These are phyloP conservation scores for Russula griseocarnosa DNA, from an alignment of 768 basidiomycete genomes.

Conservation along the genomic window DNA sequence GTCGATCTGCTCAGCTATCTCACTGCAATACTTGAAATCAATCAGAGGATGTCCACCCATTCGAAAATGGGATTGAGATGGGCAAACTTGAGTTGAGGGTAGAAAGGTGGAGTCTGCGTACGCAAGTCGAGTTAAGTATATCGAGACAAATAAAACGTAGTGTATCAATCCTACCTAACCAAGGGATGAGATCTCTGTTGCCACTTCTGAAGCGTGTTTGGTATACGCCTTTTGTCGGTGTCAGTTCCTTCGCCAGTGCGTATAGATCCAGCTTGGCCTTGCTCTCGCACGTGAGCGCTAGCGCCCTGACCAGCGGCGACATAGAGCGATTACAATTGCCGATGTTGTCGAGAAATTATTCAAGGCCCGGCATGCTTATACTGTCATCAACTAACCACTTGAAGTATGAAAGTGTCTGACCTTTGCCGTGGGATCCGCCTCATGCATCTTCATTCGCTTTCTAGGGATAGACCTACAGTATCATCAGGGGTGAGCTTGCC, in stretches of 20 bases:
- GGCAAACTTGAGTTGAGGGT: slow-evolving; percentile 6
- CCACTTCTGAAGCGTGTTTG: neutral
- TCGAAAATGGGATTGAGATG: slow-evolving; percentile 6
- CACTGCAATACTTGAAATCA: slow-evolving; percentile 6
- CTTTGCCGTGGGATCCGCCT: slow-evolving; percentile 17
- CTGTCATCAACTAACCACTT: neutral
- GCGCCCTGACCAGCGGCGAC: neutral
- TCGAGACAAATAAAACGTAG: neutral
- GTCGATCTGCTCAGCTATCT: slow-evolving; percentile 16
- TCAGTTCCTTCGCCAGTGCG: too few relatives aligned
- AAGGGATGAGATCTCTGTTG: slow-evolving; percentile 11
- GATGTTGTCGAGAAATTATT: slow-evolving; percentile 16
- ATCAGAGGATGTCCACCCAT: slow-evolving; percentile 10
- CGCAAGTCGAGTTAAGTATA: neutral
- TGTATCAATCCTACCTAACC: slow-evolving; percentile 2
- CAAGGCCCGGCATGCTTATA: neutral
- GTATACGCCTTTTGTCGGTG: neutral
- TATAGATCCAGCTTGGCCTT: too few relatives aligned
- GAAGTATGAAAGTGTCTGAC: neutral
- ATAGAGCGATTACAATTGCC: slow-evolving; percentile 5
- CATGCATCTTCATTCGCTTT: slow-evolving; percentile 4
- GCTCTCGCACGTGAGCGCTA: slow-evolving; percentile 16
- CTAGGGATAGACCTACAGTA: slow-evolving; percentile 1
- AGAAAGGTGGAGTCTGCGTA: slow-evolving; percentile 15
- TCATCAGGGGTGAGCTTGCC: neutral